Base-by-base conservation (phyloP, 768 basidiomycete genomes). In the Lactifluus pinguis region DNA sequence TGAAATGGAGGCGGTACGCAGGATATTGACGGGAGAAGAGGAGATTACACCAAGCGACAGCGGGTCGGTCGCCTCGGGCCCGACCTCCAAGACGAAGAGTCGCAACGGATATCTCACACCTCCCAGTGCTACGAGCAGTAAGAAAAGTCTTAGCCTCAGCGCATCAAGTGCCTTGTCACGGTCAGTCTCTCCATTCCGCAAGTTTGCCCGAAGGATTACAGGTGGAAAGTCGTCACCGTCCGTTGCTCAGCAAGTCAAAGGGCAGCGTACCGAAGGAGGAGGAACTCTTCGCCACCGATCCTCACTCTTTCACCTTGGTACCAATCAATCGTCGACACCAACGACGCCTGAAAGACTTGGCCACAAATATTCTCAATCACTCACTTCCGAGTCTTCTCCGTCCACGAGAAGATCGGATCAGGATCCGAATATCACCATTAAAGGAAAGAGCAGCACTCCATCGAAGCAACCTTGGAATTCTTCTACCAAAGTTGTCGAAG, bases 151-250 rank as follows among this genome's bases (percentile, higher is more conserved):
- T 58, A 67, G 70, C 14, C 65, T 69, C 21, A 70, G 80, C 67
- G 72, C 77, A 9, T 71, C 77, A 13, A 82, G 80, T 61, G 78
- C 84, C 1, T 69, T 92, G 38, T 89, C 88, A 2, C 76, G 85
- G 59, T 88, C 89, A 0, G 87, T 91, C 59, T 92, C 90, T 7
- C 91, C 90, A 0, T 80, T 92, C 62, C 80, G 86, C 50, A 90
- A 84, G 71, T 77, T 92, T 68, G 90, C 90, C 1, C 80, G 82
- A 59, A 91, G 75, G 71, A 73, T 92, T 34, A 83, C 84, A 38
- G 81, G 82, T 42, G 66, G 73, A 66, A 68, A 71, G 75, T 49
- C 59, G 75, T 49, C 59, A 38, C 50, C 68, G 11, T 48, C 17
- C 2, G 29, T 60, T 17, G 70, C 83, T 54, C 70, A 77, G 42